Base-by-base conservation (phyloP, 2,329 filamentous ascomycete species). In the Lasiodiplodia theobromae region DNA sequence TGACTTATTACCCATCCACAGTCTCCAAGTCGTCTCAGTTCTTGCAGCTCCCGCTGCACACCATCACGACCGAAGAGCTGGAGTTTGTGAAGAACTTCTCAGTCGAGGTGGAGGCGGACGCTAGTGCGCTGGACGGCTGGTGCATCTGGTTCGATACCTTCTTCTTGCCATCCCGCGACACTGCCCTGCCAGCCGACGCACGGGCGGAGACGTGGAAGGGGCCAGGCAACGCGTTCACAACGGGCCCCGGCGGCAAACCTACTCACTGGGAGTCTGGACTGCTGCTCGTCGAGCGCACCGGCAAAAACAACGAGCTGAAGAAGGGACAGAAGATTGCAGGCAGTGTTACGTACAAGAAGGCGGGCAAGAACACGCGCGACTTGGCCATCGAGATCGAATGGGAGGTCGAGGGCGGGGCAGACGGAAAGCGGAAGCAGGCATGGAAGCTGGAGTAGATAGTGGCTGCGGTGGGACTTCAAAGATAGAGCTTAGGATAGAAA, bases 141-240 rank as follows among this genome's bases (percentile, higher is more conserved):
- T 85, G 93, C 16, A 87, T 97, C 73, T 97, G 94, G 93, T 97
- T 97, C 77, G 95, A 98, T 78, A 95, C 91, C 28, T 96, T 96
- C 84, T 97, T 97, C 81, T 87, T 91, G 72, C 88, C 89, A 11
- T 86, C 87, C 0, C 82, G 86, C 44, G 81, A 85, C 44, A 78
- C 82, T 62, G 73, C 75, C 34, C 76, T 87, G 57, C 83, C 83
- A 10, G 80, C 82, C 7, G 80, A 68, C 12, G 67, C 83, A n/a
- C 87, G 88, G 63, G 88, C 89, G 0, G 83, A 89, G 67, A 84
- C 86, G 4, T 94, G 91, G 88, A 80, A 78, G 28, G 86, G 87
- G 71, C 73, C 74, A 82, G 44, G 40, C 8, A 84, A 75, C 74
- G 82, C 92, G 0, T 97, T 97, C 78, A 96, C 94, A 8, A 98